Evolutionary conservation across 768 basidiomycete genomes (phyloP).

Genomic region (Leccinum ochraceum): DNA sequence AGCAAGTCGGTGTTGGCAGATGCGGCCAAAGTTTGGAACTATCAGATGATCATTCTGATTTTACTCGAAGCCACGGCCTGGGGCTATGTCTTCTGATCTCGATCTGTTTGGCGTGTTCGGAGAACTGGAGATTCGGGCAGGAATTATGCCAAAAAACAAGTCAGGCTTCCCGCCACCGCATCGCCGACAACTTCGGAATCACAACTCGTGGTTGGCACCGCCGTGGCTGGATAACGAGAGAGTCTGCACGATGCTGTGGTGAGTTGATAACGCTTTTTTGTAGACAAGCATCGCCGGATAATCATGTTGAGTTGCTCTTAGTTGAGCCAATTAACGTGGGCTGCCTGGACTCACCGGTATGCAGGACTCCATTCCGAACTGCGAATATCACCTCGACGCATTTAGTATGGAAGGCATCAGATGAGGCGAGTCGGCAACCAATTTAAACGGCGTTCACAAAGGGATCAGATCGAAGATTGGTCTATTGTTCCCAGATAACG

Average conservation of each 20-base stretch:
- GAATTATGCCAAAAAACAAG: neutral
- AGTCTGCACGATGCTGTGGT: neutral
- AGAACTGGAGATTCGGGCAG: neutral
- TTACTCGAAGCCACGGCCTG: no score
- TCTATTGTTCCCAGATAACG: neutral
- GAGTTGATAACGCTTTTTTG: neutral
- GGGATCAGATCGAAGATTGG: neutral
- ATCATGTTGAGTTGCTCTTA: neutral
- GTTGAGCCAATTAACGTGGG: neutral
- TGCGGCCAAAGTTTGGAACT: neutral
- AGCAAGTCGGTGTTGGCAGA: neutral
- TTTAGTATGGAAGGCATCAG: neutral
- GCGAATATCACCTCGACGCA: neutral
- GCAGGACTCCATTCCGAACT: neutral
- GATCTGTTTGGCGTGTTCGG: no score
- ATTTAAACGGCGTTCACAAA: neutral
- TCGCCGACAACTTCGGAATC: neutral
- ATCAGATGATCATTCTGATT: no score
- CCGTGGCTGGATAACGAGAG: neutral
- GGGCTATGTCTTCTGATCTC: no score
- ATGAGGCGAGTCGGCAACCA: neutral
- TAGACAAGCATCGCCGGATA: neutral
- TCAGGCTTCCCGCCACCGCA: neutral
- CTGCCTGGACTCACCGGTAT: neutral
- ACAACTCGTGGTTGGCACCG: neutral